phyloP scores from a whole-genome alignment of 805 yeast genomes.

The Monosporozyma solicola region DNA sequence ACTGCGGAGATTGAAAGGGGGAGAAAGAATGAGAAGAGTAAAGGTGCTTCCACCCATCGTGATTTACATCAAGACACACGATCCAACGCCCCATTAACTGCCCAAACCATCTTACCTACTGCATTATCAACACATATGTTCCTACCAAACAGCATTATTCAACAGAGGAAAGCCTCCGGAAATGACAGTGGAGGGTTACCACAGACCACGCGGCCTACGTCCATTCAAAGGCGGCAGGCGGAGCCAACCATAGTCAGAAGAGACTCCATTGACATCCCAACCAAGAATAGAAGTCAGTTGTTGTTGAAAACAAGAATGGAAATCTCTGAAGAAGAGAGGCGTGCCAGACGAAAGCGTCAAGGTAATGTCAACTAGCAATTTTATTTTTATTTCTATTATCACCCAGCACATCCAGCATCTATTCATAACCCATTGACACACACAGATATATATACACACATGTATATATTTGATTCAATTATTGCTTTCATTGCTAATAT shows the following conservation, averaged over 20 bases:
- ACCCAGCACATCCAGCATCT: too few relatives aligned
- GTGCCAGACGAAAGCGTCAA: constrained; percentile 1
- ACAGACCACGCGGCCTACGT: neutral
- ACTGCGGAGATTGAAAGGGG: neutral
- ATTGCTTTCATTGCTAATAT: neutral
- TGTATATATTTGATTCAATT: neutral
- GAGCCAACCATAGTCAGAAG: constrained; percentile 9
- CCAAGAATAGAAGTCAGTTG: constrained; percentile 19
- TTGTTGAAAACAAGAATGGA: constrained; percentile 28
- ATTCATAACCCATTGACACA: too few relatives aligned
- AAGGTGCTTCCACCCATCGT: constrained; percentile 28
- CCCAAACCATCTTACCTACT: constrained; percentile 48
- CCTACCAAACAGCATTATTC: constrained; percentile 37
- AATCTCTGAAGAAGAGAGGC: constrained; percentile 25
- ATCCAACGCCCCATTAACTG: constrained; percentile 55
- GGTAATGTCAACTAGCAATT: neutral
- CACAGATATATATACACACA: neutral
- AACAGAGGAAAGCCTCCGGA: constrained; percentile 20
- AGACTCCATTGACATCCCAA: constrained; percentile 29
- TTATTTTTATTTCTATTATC: neutral
- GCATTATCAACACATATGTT: constrained; percentile 56
- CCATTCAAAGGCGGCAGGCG: neutral
- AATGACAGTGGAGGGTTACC: constrained; percentile 1
- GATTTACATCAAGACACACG: constrained; percentile 5
- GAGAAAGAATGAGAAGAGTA: neutral